Evolutionary conservation across 2,329 filamentous ascomycete genomes (phyloP), one percentile per base, ranked within the genome.

Genomic region (Beauveria bassiana): DNA sequence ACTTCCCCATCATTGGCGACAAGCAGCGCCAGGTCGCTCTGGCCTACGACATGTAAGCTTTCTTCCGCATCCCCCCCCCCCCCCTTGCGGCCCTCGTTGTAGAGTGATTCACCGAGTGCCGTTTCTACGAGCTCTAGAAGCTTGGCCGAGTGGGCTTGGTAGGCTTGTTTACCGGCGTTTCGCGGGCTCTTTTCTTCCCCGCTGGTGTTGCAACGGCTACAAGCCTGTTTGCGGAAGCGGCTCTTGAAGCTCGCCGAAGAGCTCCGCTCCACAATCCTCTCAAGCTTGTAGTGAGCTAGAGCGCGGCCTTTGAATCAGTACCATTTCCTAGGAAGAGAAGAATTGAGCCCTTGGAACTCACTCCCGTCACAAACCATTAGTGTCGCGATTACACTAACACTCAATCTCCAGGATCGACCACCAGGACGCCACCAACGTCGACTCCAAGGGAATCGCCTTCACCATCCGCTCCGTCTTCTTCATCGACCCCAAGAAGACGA

Each of bases 391-490:
- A 20, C 45, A 34, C 56, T 59, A 22, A 59, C 34, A 20, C 9
- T 14, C 2, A 34, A 26, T 40, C 34, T 26, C 3, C 68, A 86
- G 83, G 83, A 80, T 93, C 70, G 89, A 92, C 78, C 83, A 89
- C 78, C 88, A 91, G 75, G 89, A 92, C 75, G 84, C 86, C 70
- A 89, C 86, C 79, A 92, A 92, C 77, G 87, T 92, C 62, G 89
- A 92, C 74, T 76, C 82, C 70, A 91, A 91, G 83, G 88, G 88
- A 68, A 89, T 93, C 69, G 91, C 92, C 61, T 93, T 96, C 79
- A 96, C 93, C 69, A 96, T 97, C 78, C 91, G 93, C 71, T 91
- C 89, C 69, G 93, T 96, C 73, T 96, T 96, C 83, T 82, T 96
- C 78, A 95, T 96, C 75, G 92, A 96, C 80, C 92, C 92, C 66